Evolutionary conservation across 2,329 filamentous ascomycete genomes (phyloP), one percentile per base, ranked within the genome.

Genomic region (Talaromyces sp.): DNA sequence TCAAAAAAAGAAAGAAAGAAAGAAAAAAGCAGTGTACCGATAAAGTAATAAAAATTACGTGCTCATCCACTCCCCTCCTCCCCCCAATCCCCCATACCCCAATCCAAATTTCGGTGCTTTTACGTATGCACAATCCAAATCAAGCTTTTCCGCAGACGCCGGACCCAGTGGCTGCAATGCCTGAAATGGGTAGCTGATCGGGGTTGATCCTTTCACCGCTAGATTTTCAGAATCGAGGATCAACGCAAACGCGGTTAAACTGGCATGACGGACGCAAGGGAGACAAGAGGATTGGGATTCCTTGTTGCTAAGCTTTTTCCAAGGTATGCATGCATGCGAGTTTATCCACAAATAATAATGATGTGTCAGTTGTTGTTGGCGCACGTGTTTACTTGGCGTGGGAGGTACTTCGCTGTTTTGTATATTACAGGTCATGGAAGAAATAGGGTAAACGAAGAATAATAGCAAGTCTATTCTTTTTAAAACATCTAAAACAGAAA

Each of bases 391-490:
- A 46, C 14, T 46, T 24, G 13, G 5, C n/a, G n/a, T n/a, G n/a
- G n/a, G n/a, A 11, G 17, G 9, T 46, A 46, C 3, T 7, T 14
- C 14, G 14, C 29, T 11, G 29, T 9, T 31, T 31, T 31, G 29
- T 31, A n/a, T 38, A 14, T 24, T 24, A 50, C n/a, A 50, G 19
- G 7, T 7, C 8, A 29, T 26, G 10, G 11, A 19, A 27, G 1
- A 29, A 17, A 9, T 10, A 19, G 14, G 1, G 2, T 8, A 31
- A 38, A 19, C 9, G 21, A 46, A 41, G 24, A 51, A 54, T 24
- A 58, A 49, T 19, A 52, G 49, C 49, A 52, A 52, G 26, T 60
- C 59, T 60, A 60, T 60, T 60, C 55, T 59, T 60, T 54, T 57
- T 41, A 17, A 19, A 46, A 24, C 43, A 9, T 24, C 21, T 24